phyloP scores from a whole-genome alignment of 2,329 filamentous ascomycete species.

The Aspergillus thermomutatus region DNA sequence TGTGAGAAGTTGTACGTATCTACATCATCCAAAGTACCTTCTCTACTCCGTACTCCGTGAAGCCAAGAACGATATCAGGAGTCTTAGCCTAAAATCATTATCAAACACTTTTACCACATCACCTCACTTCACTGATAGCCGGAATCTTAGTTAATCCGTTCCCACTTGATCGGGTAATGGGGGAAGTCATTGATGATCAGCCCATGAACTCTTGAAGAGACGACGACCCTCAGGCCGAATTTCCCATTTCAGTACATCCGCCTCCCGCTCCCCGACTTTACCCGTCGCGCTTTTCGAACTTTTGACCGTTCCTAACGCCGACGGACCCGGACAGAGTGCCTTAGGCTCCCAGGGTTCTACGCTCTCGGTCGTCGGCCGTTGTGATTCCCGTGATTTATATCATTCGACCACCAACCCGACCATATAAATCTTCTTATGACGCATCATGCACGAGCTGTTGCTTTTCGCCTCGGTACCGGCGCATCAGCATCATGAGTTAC shows the following conservation, averaged over 20 bases:
- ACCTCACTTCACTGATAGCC: neutral
- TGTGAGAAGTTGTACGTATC: neutral
- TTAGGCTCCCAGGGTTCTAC: neutral
- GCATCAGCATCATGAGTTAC: constrained; percentile 56
- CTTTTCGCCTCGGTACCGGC: constrained; percentile 58
- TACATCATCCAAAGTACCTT: neutral
- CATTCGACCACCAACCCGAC: constrained; percentile 4
- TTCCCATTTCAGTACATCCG: neutral
- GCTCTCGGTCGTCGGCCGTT: neutral
- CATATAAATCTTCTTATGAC: constrained; percentile 35
- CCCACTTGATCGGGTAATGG: no score
- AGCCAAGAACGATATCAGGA: neutral
- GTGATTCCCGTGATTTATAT: neutral
- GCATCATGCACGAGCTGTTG: constrained; percentile 64
- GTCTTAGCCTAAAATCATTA: neutral
- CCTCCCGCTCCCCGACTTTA: neutral
- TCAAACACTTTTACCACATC: neutral
- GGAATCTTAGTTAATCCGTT: neutral
- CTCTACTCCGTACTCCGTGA: no score
- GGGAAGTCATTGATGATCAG: no score
- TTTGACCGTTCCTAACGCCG: neutral
- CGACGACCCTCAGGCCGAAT: neutral
- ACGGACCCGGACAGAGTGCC: neutral
- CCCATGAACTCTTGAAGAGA: neutral
- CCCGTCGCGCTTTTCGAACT: neutral